A percentile compares a stretch with the other conserved stretches of the same genome.
phyloP scores from a whole-genome alignment of 2,329 filamentous ascomycete species.

The Trichoderma oligosporum region DNA sequence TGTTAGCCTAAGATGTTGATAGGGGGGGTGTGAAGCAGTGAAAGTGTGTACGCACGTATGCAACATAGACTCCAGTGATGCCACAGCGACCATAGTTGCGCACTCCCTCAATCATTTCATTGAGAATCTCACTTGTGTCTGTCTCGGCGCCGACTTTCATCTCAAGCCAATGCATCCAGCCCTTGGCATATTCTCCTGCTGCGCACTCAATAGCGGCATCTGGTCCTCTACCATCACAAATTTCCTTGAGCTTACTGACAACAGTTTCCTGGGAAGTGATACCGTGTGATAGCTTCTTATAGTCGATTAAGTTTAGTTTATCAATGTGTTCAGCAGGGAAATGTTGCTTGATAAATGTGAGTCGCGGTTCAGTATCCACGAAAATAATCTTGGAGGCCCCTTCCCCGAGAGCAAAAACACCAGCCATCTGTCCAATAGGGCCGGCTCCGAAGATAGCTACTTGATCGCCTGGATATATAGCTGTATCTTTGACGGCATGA shows the following conservation, averaged over 20 bases:
- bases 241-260: conserved; percentile 67
- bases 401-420: conserved; percentile 69
- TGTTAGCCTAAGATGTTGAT: not conserved
- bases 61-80: conserved; percentile 67
- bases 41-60: conserved; percentile 45
- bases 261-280: conserved; percentile 60
- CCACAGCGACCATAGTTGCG: conserved; percentile 70
- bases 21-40: too few relatives aligned
- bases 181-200: conserved; percentile 59
- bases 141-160: conserved; percentile 67
- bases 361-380: conserved; percentile 60
- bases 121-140: conserved; percentile 76
- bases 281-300: conserved; percentile 54
- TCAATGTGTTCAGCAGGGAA: conserved; percentile 47
- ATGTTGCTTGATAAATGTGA: conserved; percentile 63
- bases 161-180: conserved; percentile 58
- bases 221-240: conserved; percentile 67
- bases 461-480: conserved; percentile 69
- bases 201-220: conserved; percentile 69
- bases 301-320: conserved; percentile 68
- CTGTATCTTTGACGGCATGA: conserved; percentile 79
- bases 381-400: conserved; percentile 74
- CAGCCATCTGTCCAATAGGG: conserved; percentile 81
- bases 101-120: conserved; percentile 75
- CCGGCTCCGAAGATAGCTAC: conserved; percentile 85